Evolutionary conservation across 305 asterid species (phyloP).

Genomic region (Fraxinus sp.): DNA sequence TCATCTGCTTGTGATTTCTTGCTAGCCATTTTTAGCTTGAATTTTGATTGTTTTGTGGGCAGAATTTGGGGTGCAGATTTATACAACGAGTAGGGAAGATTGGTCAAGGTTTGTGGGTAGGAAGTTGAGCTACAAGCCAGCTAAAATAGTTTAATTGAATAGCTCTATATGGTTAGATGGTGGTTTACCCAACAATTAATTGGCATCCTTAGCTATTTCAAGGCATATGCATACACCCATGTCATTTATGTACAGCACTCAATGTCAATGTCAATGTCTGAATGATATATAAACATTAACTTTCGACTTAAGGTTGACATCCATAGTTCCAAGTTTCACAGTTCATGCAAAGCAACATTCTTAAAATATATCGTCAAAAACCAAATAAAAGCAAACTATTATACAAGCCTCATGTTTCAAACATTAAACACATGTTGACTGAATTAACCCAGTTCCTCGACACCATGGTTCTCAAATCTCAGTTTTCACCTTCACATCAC

Average conservation of each 20-base stretch:
- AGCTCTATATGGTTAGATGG: neutral
- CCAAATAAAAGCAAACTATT: neutral
- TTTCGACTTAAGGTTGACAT: neutral
- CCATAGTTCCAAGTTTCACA: neutral
- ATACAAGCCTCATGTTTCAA: constrained; percentile 2
- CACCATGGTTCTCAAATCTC: constrained; percentile 37
- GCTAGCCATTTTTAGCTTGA: constrained; percentile 40
- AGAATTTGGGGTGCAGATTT: neutral
- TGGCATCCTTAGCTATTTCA: neutral
- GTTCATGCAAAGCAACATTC: neutral
- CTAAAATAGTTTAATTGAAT: neutral
- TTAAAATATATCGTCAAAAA: neutral
- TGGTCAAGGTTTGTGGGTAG: neutral
- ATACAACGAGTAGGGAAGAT: neutral
- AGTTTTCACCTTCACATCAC: constrained; percentile 70
- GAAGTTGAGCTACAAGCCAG: neutral
- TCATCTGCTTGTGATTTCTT: constrained; percentile 32
- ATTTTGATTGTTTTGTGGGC: neutral
- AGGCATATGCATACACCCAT: neutral
- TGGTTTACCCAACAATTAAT: no score
- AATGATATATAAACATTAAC: neutral
- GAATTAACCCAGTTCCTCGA: neutral
- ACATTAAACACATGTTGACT: constrained; percentile 3
- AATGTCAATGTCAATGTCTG: neutral
- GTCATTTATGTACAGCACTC: neutral